These are phyloP conservation scores for Allium sativum DNA, from an alignment of 106 monocot species.

Conservation along the genomic window DNA sequence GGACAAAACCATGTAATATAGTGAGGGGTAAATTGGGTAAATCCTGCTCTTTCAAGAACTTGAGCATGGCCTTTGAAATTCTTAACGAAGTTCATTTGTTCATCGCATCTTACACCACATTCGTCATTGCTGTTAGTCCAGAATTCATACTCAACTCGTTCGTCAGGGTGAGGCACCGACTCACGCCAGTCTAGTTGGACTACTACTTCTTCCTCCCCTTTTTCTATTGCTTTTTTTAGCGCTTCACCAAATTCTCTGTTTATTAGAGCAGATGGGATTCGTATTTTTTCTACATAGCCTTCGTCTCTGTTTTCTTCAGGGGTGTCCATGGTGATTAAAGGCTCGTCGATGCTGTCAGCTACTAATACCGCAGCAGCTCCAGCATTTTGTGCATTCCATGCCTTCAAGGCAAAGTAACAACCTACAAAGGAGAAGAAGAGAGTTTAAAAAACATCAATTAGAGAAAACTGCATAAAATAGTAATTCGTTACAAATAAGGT, in stretches of 20 bases:
- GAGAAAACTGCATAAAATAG: no score
- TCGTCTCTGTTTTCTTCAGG: constrained; percentile 34
- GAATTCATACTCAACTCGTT: constrained; percentile 63
- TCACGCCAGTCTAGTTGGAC: constrained; percentile 66
- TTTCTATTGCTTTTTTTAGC: constrained; percentile 33
- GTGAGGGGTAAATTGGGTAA: constrained; percentile 74
- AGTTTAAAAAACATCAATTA: not conserved
- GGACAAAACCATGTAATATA: constrained; percentile 97
- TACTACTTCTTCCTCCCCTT: constrained; percentile 28
- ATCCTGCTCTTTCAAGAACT: constrained; percentile 64
- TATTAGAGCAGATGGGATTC: constrained; percentile 48
- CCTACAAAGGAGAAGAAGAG: constrained; percentile 14
- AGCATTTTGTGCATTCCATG: constrained; percentile 66
- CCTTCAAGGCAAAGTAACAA: constrained; percentile 60
- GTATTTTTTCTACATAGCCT: constrained; percentile 41
- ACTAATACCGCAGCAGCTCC: constrained; percentile 59
- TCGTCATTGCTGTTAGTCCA: constrained; percentile 82
- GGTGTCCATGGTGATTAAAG: constrained; percentile 64
- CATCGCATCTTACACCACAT: constrained; percentile 48
- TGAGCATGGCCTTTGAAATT: constrained; percentile 85
- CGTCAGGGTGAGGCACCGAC: constrained; percentile 67
- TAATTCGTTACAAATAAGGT: no score
- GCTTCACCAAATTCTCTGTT: constrained; percentile 36
- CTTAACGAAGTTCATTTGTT: constrained; percentile 57
- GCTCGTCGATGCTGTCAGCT: constrained; percentile 47